These are phyloP conservation scores for Colletotrichum destructivum DNA, from an alignment of 2,329 filamentous ascomycete species.

Conservation along the genomic window DNA sequence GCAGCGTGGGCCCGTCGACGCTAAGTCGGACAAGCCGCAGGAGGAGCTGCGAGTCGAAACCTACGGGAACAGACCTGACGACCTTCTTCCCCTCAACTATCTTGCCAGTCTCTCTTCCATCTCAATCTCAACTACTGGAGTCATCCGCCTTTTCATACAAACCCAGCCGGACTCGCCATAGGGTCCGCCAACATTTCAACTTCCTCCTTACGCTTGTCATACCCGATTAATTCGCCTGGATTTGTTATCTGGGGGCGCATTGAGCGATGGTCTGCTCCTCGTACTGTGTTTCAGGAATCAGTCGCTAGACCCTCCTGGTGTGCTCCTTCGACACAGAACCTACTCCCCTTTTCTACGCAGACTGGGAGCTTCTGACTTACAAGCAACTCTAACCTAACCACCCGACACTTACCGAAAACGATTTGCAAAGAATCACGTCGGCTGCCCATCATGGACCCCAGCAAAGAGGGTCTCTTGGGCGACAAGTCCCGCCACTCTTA, in stretches of 20 bases:
- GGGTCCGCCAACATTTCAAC: neutral
- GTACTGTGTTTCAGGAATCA: conserved; percentile 4
- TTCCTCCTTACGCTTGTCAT: neutral
- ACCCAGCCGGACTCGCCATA: neutral
- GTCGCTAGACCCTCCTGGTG: conserved; percentile 5
- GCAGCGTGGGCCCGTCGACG: conserved; percentile 23
- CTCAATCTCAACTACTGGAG: neutral
- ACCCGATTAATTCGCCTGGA: neutral
- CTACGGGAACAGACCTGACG: conserved; percentile 36
- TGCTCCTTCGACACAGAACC: neutral
- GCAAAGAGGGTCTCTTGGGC: conserved; percentile 51
- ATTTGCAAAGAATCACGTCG: neutral
- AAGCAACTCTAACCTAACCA: too few species aligned
- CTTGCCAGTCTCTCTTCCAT: conserved; percentile 17
- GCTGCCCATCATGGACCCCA: conserved; percentile 48
- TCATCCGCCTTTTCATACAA: neutral
- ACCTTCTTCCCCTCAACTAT: neutral
- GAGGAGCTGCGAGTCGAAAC: conserved; percentile 29
- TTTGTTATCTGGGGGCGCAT: neutral
- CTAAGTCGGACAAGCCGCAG: conserved; percentile 27
- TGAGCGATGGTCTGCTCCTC: conserved; percentile 27
- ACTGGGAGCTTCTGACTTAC: neutral
- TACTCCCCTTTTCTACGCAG: neutral
- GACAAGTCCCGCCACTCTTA: conserved; percentile 47
- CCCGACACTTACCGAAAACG: too few species aligned